These are phyloP conservation scores for Pseudozyma flocculosa DNA, from an alignment of 1,284 basidiomycete genomes.

Conservation along the genomic window DNA sequence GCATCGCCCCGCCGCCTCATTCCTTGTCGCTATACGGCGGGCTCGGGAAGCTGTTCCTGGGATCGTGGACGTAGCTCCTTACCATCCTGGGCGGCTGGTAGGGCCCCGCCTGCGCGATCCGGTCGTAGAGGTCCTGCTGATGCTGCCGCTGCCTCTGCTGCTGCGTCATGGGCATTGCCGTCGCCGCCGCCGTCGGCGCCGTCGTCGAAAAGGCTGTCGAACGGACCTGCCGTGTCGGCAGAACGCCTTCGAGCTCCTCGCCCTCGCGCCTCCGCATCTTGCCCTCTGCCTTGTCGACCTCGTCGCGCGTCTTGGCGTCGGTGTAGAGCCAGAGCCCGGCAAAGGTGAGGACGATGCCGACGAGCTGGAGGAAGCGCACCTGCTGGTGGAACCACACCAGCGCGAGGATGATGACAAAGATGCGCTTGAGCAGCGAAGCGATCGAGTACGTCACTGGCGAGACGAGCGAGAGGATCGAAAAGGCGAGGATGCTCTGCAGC, in stretches of 20 bases:
- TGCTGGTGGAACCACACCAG: slow-evolving; percentile 93
- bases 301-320: slow-evolving; percentile 69
- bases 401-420: slow-evolving; percentile 95
- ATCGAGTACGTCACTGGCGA: slow-evolving; percentile 99
- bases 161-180: too few relatives aligned
- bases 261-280: too few relatives aligned
- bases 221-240: too few relatives aligned
- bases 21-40: slow-evolving; percentile 35
- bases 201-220: too few relatives aligned
- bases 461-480: slow-evolving; percentile 89
- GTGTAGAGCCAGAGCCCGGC: slow-evolving; percentile 92
- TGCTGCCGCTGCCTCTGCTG: too few relatives aligned
- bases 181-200: too few relatives aligned
- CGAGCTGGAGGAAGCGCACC: slow-evolving; percentile 75
- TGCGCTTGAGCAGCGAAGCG: slow-evolving; percentile 94
- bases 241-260: too few relatives aligned
- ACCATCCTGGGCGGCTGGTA: slow-evolving; percentile 1
- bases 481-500: slow-evolving; percentile 94
- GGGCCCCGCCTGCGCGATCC: background rate
- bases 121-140: too few relatives aligned
- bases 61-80: slow-evolving; percentile 24
- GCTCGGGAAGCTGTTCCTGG: slow-evolving; percentile 23
- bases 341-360: slow-evolving; percentile 87
- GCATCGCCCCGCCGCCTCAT: too few relatives aligned
- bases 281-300: slow-evolving; percentile 13